Conservation (phyloP, 176 grass and related monocot genomes). For the Raddia guianensis region DNA sequence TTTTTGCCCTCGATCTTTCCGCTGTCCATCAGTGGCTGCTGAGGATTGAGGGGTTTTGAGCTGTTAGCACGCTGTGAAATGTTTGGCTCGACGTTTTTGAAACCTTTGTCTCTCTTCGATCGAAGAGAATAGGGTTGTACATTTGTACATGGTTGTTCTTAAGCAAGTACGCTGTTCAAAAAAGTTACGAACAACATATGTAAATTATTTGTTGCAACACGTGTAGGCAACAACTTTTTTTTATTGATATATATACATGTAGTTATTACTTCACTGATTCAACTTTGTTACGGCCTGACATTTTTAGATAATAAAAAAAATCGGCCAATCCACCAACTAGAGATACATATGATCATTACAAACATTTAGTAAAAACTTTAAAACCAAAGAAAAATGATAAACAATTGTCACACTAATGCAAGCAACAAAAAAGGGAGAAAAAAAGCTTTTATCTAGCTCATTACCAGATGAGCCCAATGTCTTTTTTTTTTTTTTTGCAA, state of each 20-base stretch:
- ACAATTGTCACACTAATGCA: no score
- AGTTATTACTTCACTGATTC: not conserved
- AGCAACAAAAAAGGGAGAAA: no score
- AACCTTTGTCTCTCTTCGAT: not conserved
- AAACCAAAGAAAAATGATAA: no score
- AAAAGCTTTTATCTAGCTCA: no score
- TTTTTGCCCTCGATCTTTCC: not conserved
- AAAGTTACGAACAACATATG: not conserved
- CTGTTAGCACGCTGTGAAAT: not conserved
- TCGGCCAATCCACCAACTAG: no score
- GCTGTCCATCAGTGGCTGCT: not conserved
- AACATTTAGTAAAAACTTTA: no score
- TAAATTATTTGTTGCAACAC: not conserved
- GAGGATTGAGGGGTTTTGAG: not conserved
- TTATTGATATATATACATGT: not conserved
- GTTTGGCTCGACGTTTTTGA: conserved; percentile 23
- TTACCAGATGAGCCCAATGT: no score
- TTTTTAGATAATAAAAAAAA: no score
- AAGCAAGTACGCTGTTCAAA: not conserved
- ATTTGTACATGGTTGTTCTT: conserved; percentile 16
- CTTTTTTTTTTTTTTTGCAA: no score
- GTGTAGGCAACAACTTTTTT: not conserved
- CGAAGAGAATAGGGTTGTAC: conserved; percentile 26
- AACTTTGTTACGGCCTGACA: not conserved
- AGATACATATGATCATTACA: no score